Percentiles rank a stretch among this genome's conserved stretches.
These are phyloP conservation scores for Colletotrichum liaoningense DNA, from an alignment of 2,329 filamentous ascomycete genomes.

Conservation along the genomic window DNA sequence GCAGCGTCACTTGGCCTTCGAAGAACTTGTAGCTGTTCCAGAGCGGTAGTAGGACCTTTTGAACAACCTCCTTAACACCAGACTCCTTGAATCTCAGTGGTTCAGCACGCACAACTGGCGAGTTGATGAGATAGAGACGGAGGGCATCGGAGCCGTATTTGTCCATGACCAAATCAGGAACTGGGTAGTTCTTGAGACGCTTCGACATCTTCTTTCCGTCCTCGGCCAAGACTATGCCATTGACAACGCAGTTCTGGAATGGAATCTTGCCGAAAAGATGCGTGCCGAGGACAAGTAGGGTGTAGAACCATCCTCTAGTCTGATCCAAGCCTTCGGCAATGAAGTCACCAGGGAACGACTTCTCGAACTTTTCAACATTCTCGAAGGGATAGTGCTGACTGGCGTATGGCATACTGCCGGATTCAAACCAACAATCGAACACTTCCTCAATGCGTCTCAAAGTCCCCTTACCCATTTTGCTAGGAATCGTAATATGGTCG, in stretches of 20 bases:
- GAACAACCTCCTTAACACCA: constrained; percentile 94
- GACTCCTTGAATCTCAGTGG: constrained; percentile 90
- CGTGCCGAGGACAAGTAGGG: constrained; percentile 86
- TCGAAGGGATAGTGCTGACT: constrained; percentile 93
- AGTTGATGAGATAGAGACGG: constrained; percentile 96
- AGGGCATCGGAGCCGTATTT: constrained; percentile 93
- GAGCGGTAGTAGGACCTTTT: constrained; percentile 87
- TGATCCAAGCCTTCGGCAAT: constrained; percentile 95
- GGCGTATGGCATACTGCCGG: constrained; percentile 94
- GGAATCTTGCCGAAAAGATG: constrained; percentile 87
- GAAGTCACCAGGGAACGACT: constrained; percentile 90
- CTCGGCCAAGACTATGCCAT: constrained; percentile 92
- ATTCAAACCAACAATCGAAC: constrained; percentile 98
- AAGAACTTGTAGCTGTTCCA: constrained; percentile 99
- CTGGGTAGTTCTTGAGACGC: constrained; percentile 94
- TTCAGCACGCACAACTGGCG: constrained; percentile 91
- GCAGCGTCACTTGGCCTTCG: constrained; percentile 83
- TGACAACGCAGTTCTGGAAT: constrained; percentile 97
- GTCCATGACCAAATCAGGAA: constrained; percentile 84
- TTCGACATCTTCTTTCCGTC: constrained; percentile 99
- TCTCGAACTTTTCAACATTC: constrained; percentile 83
- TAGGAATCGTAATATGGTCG: constrained; percentile 93
- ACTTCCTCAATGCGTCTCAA: constrained; percentile 86
- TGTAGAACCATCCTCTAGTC: constrained; percentile 98
- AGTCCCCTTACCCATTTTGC: constrained; percentile 86